Conservation (phyloP, 1,284 basidiomycete genomes). For the Pholiota adiposa region DNA sequence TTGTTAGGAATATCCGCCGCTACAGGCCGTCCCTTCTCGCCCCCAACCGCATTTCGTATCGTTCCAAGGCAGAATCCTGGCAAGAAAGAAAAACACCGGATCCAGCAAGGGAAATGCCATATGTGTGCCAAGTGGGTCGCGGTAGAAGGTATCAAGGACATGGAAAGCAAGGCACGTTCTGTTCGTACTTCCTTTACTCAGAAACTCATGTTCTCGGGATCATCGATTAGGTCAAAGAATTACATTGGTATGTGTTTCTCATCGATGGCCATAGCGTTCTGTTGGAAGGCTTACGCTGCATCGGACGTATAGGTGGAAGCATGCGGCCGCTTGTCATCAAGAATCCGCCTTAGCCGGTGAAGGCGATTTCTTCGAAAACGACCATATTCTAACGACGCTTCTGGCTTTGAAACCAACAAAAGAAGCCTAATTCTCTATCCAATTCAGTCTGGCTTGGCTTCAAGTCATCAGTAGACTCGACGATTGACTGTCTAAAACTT, state of each 20-base stretch:
- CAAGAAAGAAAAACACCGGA: constrained; percentile 60
- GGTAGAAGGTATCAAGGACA: constrained; percentile 72
- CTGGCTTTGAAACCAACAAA: constrained; percentile 5
- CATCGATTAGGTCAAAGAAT: constrained; percentile 63
- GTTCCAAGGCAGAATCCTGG: constrained; percentile 46
- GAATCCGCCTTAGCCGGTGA: constrained; percentile 59
- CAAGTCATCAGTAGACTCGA: background rate
- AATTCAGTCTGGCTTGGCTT: background rate
- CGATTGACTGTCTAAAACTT: too few species aligned
- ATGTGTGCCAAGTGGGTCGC: constrained; percentile 72
- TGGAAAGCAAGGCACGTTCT: constrained; percentile 60
- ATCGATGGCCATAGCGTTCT: background rate
- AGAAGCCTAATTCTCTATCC: background rate
- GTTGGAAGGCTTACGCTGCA: background rate
- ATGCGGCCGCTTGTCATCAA: constrained; percentile 73
- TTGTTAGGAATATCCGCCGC: constrained; percentile 61
- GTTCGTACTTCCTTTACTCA: background rate
- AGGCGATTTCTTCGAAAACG: constrained; percentile 50
- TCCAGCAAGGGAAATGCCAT: constrained; percentile 78
- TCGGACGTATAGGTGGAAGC: constrained; percentile 69
- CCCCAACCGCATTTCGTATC: constrained; percentile 66
- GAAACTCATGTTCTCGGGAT: background rate
- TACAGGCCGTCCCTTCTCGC: constrained; percentile 73
- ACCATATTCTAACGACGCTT: constrained; percentile 34
- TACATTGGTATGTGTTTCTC: constrained; percentile 62